Base-by-base conservation (phyloP, 768 basidiomycete genomes). In the Lactarius hengduanensis region DNA sequence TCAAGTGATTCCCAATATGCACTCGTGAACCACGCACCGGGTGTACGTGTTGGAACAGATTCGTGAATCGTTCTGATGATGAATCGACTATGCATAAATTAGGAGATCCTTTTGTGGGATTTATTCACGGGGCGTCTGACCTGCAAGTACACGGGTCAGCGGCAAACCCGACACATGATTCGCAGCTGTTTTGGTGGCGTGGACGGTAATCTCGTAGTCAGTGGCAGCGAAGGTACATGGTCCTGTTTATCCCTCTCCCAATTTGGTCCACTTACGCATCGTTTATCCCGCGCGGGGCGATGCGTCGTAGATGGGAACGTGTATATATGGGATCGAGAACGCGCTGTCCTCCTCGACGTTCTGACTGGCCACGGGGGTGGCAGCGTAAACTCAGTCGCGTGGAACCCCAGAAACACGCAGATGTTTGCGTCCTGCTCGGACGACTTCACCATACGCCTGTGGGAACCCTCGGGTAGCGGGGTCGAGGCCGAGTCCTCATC, bases 361-460 rank as follows among this genome's bases (percentile, higher is more conserved):
- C 83, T 99, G 2, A 75, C 84, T 4, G 97, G 97, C 0, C 96
- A 98, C 72, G 88, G 86, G 18, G 79, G 80, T 64, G 95, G 94
- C 47, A 91, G 90, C 68, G 96, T 99, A 68, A 99, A 98, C 75
- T 89, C 91, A 15, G 96, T 98, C 20, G 90, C 95, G 40, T 99
- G 97, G 97, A 96, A 97, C 76, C 94, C 94, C 22, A 81, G 82
- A 59, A 90, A 94, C 74, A 84, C 87, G 71, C 86, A 88, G 64
- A 90, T 98, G 88, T 98, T 98, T 78, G 97, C 97, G 40, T 94
- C 92, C 53, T 97, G 94, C 76, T 94, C 94, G 53, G 96, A 99
- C 75, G 96, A 99, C 78, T 78, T 81, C 62, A 92, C 90, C 20
- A 87, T 99, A 72, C 87, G 94, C 67, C 89, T 96, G 81, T 96